Base-by-base conservation (phyloP, 192 early-diverging fungal genomes). In the Phycomyces blakesleeanus region DNA sequence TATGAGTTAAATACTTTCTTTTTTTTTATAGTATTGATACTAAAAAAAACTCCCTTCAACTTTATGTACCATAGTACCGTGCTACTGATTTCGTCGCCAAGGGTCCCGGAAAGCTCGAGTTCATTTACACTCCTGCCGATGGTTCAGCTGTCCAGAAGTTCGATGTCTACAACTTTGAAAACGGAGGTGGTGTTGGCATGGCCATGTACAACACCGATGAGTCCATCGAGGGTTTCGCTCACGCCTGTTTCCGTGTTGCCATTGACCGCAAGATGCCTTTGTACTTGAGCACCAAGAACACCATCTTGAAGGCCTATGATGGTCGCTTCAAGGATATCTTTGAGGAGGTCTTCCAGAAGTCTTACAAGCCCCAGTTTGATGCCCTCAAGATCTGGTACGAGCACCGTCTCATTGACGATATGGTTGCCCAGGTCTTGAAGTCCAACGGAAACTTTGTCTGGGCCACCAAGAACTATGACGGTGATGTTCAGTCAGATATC, bases 311-410 rank as follows among this genome's bases (percentile, higher is more conserved):
- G 76, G 87, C 81, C 42, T 98, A 98, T 81, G 96, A 98, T 67
- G 96, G 94, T 38, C 86, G 92, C 71, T 98, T 96, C 89, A 96
- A 98, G 84, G 93, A 97, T 78, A 97, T 98, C 72, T 98, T 98
- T 76, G 76, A 88, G 42, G 84, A 84, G 61, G 85, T 97, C 59
- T 98, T 95, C 78, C 89, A 93, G 53, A 70, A 40, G 66, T 79
- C 90, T 67, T 97, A 94, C 85, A 85, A 86, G 76, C 68, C 78
- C 44, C 75, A 91, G 68, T 97, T 94, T 67, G 89, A 95, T 68
- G 80, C 72, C 25, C 73, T 73, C n/a, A 83, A 84, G 51, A 95
- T 98, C 76, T 98, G 92, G 93, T 98, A 98, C 72, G 94, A 97
- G 76, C 96, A 98, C 77, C 88, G 96, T 54, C 79, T 98, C 34